These are phyloP conservation scores for Beta lomatogona DNA, from an alignment of 179 eudicot genomes.

Conservation along the genomic window DNA sequence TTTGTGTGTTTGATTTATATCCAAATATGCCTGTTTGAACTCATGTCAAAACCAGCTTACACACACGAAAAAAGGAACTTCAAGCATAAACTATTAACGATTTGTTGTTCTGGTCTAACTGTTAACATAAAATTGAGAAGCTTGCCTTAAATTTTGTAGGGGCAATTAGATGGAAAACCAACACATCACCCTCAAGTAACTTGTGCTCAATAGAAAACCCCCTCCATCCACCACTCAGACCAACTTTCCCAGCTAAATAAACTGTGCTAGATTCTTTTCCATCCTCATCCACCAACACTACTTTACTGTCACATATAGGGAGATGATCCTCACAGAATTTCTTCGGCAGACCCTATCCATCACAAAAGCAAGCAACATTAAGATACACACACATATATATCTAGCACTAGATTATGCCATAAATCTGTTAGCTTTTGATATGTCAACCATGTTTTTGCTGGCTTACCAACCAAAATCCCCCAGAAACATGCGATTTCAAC, in stretches of 20 bases:
- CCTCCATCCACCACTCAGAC: constrained; percentile 88
- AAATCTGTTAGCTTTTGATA: neutral
- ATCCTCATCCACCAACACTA: constrained; percentile 55
- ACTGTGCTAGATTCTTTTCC: constrained; percentile 49
- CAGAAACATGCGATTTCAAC: constrained; percentile 58
- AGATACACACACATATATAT: neutral
- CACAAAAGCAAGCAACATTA: constrained; percentile 17
- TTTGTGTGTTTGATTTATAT: too few relatives aligned
- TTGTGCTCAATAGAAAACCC: constrained; percentile 63
- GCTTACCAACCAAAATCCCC: constrained; percentile 67
- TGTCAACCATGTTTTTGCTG: neutral
- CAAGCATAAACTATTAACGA: neutral
- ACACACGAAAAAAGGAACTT: neutral
- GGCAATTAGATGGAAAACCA: constrained; percentile 58
- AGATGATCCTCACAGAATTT: constrained; percentile 44
- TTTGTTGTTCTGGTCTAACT: too few relatives aligned
- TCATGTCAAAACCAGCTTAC: neutral
- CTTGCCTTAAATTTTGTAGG: constrained; percentile 67
- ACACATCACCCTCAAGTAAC: constrained; percentile 61
- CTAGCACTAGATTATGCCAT: too few relatives aligned
- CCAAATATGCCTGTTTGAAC: neutral
- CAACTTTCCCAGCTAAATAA: constrained; percentile 52
- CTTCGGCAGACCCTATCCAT: constrained; percentile 44
- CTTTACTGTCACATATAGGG: constrained; percentile 39
- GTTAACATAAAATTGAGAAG: neutral